These are phyloP conservation scores for Cutaneotrichosporon sp. DNA, from an alignment of 1,284 basidiomycete genomes.

Conservation along the genomic window DNA sequence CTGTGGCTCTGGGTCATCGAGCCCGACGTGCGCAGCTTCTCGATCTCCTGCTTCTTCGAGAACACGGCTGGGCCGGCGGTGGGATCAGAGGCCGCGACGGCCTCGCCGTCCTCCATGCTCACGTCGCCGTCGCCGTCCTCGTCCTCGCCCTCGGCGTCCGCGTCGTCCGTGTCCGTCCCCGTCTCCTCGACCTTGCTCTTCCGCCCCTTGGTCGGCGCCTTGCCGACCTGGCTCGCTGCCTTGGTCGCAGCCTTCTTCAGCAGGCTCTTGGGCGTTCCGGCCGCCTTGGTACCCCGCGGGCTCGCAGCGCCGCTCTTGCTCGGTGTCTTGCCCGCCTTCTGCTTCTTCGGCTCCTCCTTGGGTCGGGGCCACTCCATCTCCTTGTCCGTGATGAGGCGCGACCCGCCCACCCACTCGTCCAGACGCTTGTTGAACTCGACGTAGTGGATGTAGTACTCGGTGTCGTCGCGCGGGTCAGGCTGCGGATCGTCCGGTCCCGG, in stretches of 20 bases:
- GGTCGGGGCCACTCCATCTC: constrained; percentile 88
- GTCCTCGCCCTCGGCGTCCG: constrained; percentile 56
- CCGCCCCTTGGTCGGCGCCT: constrained; percentile 45
- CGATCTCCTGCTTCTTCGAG: constrained; percentile 96
- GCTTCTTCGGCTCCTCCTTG: constrained; percentile 52
- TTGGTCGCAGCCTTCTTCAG: constrained; percentile 76
- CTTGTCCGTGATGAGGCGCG: constrained; percentile 75
- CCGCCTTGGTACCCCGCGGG: constrained; percentile 27
- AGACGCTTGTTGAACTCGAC: constrained; percentile 97
- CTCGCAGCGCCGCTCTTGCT: constrained; percentile 33
- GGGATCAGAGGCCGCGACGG: constrained; percentile 55
- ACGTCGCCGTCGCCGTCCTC: constrained; percentile 63
- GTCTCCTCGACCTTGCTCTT: constrained; percentile 49
- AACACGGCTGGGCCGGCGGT: constrained; percentile 62
- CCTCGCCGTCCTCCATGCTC: constrained; percentile 55
- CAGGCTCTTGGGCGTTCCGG: constrained; percentile 55
- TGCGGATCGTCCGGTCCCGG: constrained; percentile 59
- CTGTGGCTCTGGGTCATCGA: constrained; percentile 99
- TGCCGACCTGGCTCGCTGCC: constrained; percentile 55
- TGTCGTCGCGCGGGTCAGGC: constrained; percentile 62
- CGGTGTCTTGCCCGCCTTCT: constrained; percentile 48
- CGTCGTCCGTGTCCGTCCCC: constrained; percentile 38
- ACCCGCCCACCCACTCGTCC: constrained; percentile 96
- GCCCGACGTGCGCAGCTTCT: constrained; percentile 94
- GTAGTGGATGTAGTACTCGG: constrained; percentile 97